Conservation (phyloP, 176 grass and related monocot species). For the Oryza longistaminata region DNA sequence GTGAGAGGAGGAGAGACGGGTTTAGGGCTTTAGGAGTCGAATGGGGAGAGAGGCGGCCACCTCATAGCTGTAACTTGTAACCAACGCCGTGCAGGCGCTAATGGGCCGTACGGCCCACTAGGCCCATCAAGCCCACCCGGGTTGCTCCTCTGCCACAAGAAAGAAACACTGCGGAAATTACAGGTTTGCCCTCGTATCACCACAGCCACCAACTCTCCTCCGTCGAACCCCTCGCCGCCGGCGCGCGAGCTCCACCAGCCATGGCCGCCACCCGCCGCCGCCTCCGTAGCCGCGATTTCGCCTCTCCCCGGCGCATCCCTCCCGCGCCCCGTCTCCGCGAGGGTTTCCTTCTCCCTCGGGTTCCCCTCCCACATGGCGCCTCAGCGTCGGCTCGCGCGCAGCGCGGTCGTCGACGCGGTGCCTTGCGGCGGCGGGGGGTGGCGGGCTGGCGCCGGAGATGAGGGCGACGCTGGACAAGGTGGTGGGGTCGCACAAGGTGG, state of each 20-base stretch:
- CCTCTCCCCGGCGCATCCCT: background rate
- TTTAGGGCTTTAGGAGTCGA: slow-evolving; percentile 56
- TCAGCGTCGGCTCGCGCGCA: background rate
- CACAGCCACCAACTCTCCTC: slow-evolving; percentile 25
- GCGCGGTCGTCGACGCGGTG: slow-evolving; percentile 53
- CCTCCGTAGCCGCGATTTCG: slow-evolving; percentile 18
- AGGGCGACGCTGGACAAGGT: slow-evolving; percentile 80
- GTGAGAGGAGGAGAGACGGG: background rate
- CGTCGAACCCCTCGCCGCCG: slow-evolving; percentile 33
- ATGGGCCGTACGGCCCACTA: background rate
- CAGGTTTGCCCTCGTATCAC: background rate
- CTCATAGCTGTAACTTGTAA: background rate
- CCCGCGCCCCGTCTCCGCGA: background rate
- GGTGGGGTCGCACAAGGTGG: slow-evolving; percentile 72
- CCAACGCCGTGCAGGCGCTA: background rate
- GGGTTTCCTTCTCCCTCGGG: slow-evolving; percentile 8
- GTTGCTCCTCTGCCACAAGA: slow-evolving; percentile 10
- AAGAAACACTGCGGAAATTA: background rate
- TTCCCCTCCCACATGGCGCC: no score
- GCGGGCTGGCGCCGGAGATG: slow-evolving; percentile 52
- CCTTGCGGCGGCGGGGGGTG: slow-evolving; percentile 33
- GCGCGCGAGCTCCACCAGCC: slow-evolving; percentile 12
- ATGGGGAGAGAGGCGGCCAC: background rate
- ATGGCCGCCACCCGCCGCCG: slow-evolving; percentile 61
- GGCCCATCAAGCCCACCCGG: background rate